Evolutionary conservation across 2,329 filamentous ascomycete species (phyloP), one percentile per base, ranked within the genome.

Genomic region (Nemania sp.): DNA sequence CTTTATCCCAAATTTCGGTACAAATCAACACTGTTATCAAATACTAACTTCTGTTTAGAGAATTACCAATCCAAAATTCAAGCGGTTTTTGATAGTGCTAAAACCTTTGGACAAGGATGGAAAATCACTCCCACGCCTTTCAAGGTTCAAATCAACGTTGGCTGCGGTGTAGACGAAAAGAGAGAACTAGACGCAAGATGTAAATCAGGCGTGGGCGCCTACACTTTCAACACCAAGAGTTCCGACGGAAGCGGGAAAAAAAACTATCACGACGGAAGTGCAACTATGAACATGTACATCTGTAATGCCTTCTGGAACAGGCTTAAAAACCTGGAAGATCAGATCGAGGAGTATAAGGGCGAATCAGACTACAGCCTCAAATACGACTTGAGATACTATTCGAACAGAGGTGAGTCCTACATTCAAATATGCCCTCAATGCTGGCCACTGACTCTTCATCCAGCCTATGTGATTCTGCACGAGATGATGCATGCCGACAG

Each of bases 51-150:
- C 33, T 47, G n/a, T 47, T 19, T 47, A 47, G 44, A 36, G 44
- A 20, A 47, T n/a, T 47, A 47, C 33, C 44, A 47, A 47, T 37
- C 44, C 31, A 37, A 37, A 47, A 47, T 47, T 37, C 44, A 47
- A 47, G 31, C 30, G 31, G 44, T 47, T 47, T 47, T 47, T 47
- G 44, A 47, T 37, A 47, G 31, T 37, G 44, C 44, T 11, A 47
- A 47, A 47, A 47, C 44, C 33, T 47, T 47, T 37, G 44, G 44
- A 47, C 44, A 47, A 49, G 46, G 46, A 49, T 49, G 46, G 46
- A 49, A 49, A 41, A 49, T 49, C 36, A 49, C 46, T 31, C 46
- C 46, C 36, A 39, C 46, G 34, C 36, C 36, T 40, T 41, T 49
- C 12, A 41, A 49, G 46, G 46, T 49, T 41, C 23, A 23, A 34